Percentiles rank a stretch among this genome's conserved stretches.
Conservation (phyloP, 306 rosid species). For the Prinsepia uniflora region DNA sequence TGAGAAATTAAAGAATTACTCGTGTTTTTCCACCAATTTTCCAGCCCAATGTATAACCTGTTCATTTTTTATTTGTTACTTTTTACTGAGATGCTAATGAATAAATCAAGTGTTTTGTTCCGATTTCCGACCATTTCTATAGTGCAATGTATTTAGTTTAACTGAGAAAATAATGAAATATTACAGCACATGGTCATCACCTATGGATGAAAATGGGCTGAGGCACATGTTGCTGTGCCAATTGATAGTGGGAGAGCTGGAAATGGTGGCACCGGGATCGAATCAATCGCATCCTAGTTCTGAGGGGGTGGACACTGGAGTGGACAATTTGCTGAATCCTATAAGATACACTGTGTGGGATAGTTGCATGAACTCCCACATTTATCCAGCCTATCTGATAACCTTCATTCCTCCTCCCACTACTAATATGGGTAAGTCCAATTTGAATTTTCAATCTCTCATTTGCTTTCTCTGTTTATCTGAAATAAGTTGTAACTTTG, state of each 20-base stretch:
- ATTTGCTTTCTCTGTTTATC: neutral
- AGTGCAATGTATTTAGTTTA: neutral
- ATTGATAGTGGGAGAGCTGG: constrained; percentile 49
- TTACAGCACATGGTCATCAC: constrained; percentile 34
- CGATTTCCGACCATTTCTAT: neutral
- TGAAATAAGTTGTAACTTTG: neutral
- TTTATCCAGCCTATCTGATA: constrained; percentile 40
- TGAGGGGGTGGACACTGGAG: constrained; percentile 39
- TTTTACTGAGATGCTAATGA: no score
- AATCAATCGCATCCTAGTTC: constrained; percentile 45
- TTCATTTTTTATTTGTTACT: no score
- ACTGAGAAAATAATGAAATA: neutral
- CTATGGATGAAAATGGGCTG: constrained; percentile 39
- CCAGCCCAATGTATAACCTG: constrained; percentile 13
- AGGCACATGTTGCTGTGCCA: constrained; percentile 50
- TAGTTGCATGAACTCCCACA: constrained; percentile 50
- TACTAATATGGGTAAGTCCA: constrained; percentile 12
- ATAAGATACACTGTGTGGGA: constrained; percentile 41
- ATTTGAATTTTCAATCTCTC: neutral
- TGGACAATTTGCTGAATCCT: constrained; percentile 38
- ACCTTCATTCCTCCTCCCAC: constrained; percentile 36
- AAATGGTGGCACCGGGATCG: constrained; percentile 40
- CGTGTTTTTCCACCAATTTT: neutral
- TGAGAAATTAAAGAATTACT: neutral
- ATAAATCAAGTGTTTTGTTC: neutral